phyloP scores from a whole-genome alignment of 306 rosid genomes.

The Pterocarpus santalinus region DNA sequence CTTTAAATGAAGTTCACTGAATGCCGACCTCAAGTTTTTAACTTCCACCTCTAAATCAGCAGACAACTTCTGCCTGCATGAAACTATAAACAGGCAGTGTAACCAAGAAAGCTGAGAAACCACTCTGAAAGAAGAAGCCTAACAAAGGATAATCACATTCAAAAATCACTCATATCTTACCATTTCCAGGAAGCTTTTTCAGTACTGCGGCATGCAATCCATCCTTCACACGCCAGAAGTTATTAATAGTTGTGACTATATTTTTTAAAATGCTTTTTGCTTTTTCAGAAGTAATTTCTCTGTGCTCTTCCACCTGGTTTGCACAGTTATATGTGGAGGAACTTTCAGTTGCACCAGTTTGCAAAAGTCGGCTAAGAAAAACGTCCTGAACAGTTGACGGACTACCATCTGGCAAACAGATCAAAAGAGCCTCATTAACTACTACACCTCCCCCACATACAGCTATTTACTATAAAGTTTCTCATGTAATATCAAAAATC shows the following conservation, averaged over 20 bases:
- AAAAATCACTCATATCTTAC: slow-evolving; percentile 53
- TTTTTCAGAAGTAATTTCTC: slow-evolving; percentile 48
- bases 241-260: slow-evolving; percentile 59
- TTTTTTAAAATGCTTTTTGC: slow-evolving; percentile 59
- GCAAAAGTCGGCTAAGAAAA: slow-evolving; percentile 78
- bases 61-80: slow-evolving; percentile 59
- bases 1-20: slow-evolving; percentile 69
- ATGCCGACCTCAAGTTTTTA: slow-evolving; percentile 70
- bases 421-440: slow-evolving; percentile 39
- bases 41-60: slow-evolving; percentile 58
- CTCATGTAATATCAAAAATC: slow-evolving; percentile 19
- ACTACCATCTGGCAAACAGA: slow-evolving; percentile 67
- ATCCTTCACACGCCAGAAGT: slow-evolving; percentile 68
- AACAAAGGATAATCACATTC: slow-evolving; percentile 31
- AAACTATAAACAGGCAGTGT: slow-evolving; percentile 63
- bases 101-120: slow-evolving; percentile 45
- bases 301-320: slow-evolving; percentile 60
- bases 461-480: background rate
- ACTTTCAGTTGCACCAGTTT: slow-evolving; percentile 92
- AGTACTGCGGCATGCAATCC: slow-evolving; percentile 59
- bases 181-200: slow-evolving; percentile 69
- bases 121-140: slow-evolving; percentile 27
- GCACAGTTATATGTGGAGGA: slow-evolving; percentile 58
- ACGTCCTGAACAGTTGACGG: slow-evolving; percentile 67
- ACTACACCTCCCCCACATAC: slow-evolving; percentile 21